Evolutionary conservation across 331 rosid species (phyloP), one percentile per base, ranked within the genome.

Genomic region (Phaseolus coccineus): DNA sequence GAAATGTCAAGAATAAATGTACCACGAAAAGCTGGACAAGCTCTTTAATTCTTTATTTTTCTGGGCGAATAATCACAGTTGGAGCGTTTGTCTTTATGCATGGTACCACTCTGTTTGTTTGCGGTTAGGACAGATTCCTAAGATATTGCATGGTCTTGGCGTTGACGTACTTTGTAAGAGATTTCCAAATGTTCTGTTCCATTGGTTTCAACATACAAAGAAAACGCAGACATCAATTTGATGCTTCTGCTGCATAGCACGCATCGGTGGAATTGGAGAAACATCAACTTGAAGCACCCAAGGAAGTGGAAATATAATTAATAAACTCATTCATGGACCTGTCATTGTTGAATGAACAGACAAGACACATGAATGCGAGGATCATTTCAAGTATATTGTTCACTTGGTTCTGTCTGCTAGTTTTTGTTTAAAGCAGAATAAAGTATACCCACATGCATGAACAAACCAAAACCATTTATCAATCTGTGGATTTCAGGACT

Each of bases 321-420:
- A 3, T 8, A 37, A 40, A 35, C 66, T 15, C 69, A 25, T 59
- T 5, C 47, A 42, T 44, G 70, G 31, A 74, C 56, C 46, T 63
- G 70, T 74, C 79, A 42, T 74, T 75, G 47, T 75, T 61, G 42
- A 61, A 44, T 75, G 51, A 61, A 75, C 1, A 35, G 71, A 65
- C 72, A 76, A 48, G 70, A 62, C 62, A 44, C 15, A 46, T 25
- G 33, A 42, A 28, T 25, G 39, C 37, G 25, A 28, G 57, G 47
- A 58, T 44, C 57, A 1, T 73, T 58, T 58, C 6, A 35, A 37
- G 33, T 55, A 37, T 24, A 40, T 4, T 40, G 44, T 58, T 57
- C 69, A 44, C 19, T 27, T 74, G 69, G 69, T 28, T 57, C 56
- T 58, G 69, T 74, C 46, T 42, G 30, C 58, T 42, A 27, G 56